Base-by-base conservation (phyloP, 2,329 filamentous ascomycete genomes). In the Cladosporium sp. region DNA sequence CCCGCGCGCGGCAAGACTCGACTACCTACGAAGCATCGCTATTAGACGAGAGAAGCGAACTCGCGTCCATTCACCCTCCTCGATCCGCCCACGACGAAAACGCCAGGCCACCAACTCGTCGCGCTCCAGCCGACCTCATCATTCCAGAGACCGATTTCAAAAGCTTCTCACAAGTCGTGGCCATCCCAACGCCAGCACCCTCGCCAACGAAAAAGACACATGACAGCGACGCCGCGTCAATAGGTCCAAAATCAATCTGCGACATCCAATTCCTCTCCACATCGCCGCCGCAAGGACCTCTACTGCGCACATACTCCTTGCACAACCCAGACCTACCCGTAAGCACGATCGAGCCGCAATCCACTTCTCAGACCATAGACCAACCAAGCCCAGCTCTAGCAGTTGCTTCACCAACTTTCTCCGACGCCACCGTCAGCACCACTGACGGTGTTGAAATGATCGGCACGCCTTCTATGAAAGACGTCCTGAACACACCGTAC, bases 331-430 rank as follows among this genome's bases (percentile, higher is more conserved):
- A 49, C 56, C 40, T 40, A 55, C 60, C 42, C 47, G 34, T 37
- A 50, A 58, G 61, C 28, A 58, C 65, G 34, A 54, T 58, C 44
- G 61, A 62, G 39, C 58, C 40, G 58, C 57, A 25, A 62, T 48
- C 25, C 54, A 52, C 15, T 61, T 60, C 12, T 45, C 59, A 17
- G 10, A 28, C 51, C 5, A 32, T 2, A 49, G 28, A 47, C 47
- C 55, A 39, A 42, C 28, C 25, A 57, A 60, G 19, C 49, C 49
- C 13, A 56, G 42, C 44, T 48, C 60, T 64, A 51, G 65, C 64
- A 45, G 58, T 69, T 24, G 56, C 57, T 20, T 72, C 70, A 3
- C 70, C 70, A 8, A 69, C 68, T 12, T 70, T 72, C 59, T 67
- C 65, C 32, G 68, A 65, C 39, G 64, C 64, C 34, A 72, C 70